Base-by-base conservation (phyloP, 768 basidiomycete genomes). In the Sarcodon aspratus region DNA sequence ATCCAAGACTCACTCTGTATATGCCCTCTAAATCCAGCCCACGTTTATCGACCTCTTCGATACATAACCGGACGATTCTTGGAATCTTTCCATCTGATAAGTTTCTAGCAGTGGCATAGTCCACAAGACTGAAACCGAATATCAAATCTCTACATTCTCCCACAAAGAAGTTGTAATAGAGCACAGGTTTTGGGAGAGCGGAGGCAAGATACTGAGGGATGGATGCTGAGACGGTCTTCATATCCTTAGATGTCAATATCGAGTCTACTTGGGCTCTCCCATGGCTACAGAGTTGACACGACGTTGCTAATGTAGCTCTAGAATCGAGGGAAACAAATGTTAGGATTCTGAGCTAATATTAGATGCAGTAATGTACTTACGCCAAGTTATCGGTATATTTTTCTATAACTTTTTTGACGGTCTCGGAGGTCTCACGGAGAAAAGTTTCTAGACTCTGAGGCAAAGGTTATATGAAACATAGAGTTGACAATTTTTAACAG, bases 61-160 rank as follows among this genome's bases (percentile, higher is more conserved):
- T 80, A 62, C 89, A 93, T 36, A 91, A 78, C 49, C 72, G 71
- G 11, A 95, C 68, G 46, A 94, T 85, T 63, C 80, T 85, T 0
- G 93, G 93, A 33, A 86, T 70, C 8, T 83, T 78, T 9, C 78
- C 79, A 13, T 58, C 89, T 13, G 66, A 69, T 13, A 89, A 66
- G 38, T 77, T 78, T 53, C 90, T 78, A 8, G 87, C 75, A 36
- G 84, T 90, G 12, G 92, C 88, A 59, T 96, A 95, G 59, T 94
- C 92, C 36, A 85, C 81, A 50, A 96, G 66, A 55, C 78, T 83
- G 54, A 94, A 80, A 18, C 92, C 93, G 59, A 95, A 96, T 33
- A 94, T 86, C 21, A 96, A 66, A 63, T 94, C 91, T 47, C 75
- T 78, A 59, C 92, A 96, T 60, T 82, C 80, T 21, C 93, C 93